Evolutionary conservation across 805 yeast species (phyloP).

Genomic region (Myxozyma lipomycoides): DNA sequence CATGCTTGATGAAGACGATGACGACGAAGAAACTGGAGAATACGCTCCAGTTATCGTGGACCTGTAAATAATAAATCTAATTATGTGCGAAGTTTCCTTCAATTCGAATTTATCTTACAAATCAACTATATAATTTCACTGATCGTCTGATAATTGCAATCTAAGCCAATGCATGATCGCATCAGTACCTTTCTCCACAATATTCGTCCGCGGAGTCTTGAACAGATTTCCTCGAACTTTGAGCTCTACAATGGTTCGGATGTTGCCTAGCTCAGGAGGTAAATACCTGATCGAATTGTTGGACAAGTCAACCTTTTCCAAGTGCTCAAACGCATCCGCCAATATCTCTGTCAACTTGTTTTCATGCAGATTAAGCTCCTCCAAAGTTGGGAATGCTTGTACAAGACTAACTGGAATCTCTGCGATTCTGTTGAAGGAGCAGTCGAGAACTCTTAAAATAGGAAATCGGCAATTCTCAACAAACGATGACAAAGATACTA

Average conservation of each 20-base stretch:
- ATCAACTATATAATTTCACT: neutral
- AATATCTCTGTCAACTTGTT: conserved; percentile 17
- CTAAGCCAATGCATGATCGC: conserved; percentile 25
- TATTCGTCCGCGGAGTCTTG: conserved; percentile 22
- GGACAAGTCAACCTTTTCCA: conserved; percentile 23
- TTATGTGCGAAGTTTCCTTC: conserved; percentile 1
- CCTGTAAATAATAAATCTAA: conserved; percentile 7
- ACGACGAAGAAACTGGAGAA: conserved; percentile 28
- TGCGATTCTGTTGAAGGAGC: conserved; percentile 21
- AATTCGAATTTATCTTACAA: neutral
- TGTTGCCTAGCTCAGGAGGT: conserved; percentile 22
- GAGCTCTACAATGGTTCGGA: conserved; percentile 20
- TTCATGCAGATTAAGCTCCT: conserved; percentile 24
- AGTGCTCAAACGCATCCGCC: conserved; percentile 17
- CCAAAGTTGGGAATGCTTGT: conserved; percentile 17
- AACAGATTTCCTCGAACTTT: conserved; percentile 25
- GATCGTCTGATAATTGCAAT: conserved; percentile 14
- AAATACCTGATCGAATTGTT: conserved; percentile 22
- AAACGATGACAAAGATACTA: conserved; percentile 7
- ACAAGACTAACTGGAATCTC: conserved; percentile 18
- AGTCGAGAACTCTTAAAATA: conserved; percentile 9
- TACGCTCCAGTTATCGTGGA: conserved; percentile 31
- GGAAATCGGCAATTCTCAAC: conserved; percentile 17
- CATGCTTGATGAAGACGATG: conserved; percentile 21
- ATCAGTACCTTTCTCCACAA: conserved; percentile 27